phyloP scores from a whole-genome alignment of 305 asterid species.

The Fraxinus greggii region DNA sequence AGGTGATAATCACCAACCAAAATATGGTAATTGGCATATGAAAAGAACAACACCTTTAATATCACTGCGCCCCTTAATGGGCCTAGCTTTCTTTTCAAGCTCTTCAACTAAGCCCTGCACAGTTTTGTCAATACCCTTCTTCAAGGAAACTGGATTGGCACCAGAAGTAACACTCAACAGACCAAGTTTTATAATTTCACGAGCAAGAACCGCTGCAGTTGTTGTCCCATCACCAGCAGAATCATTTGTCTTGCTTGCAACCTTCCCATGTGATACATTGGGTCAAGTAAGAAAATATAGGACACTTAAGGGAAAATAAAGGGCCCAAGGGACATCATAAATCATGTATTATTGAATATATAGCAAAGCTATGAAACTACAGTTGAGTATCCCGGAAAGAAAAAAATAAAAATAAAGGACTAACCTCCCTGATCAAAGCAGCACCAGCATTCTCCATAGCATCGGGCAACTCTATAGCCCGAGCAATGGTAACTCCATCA shows the following conservation, averaged over 20 bases:
- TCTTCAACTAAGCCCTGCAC: constrained; percentile 68
- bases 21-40: neutral
- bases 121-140: constrained; percentile 95
- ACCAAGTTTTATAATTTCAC: constrained; percentile 88
- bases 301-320: neutral
- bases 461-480: constrained; percentile 87
- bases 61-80: constrained; percentile 89
- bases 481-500: constrained; percentile 92
- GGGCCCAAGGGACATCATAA: neutral
- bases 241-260: constrained; percentile 98
- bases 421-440: constrained; percentile 89
- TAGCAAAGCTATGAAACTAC: neutral
- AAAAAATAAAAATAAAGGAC: constrained; percentile 1
- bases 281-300: constrained; percentile 5
- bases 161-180: constrained; percentile 92
- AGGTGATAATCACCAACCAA: neutral
- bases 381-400: neutral
- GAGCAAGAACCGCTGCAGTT: constrained; percentile 86
- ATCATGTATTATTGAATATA: neutral
- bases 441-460: constrained; percentile 99
- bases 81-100: constrained; percentile 85
- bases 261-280: constrained; percentile 45
- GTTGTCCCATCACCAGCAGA: constrained; percentile 99
- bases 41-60: constrained; percentile 58
- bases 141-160: constrained; percentile 87